Conservation (phyloP, 2,329 filamentous ascomycete species). For the Pseudopithomyces chartarum region DNA sequence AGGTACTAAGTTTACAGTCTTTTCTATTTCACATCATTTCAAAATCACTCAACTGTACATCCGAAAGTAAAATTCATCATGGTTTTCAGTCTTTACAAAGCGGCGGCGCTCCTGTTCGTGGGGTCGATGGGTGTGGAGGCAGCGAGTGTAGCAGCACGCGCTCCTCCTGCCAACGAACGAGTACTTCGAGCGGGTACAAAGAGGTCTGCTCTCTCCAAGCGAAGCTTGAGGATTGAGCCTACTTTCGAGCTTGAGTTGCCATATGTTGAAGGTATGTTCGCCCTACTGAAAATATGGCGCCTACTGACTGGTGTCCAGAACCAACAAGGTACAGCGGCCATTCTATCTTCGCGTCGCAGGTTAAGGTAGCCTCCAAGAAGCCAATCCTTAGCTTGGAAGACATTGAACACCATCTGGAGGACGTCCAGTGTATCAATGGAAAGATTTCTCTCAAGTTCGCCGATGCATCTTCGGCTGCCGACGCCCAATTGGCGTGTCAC, state of each 20-base stretch:
- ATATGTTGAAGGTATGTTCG: slow-evolving; percentile 40
- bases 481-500: slow-evolving; percentile 31
- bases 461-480: slow-evolving; percentile 26
- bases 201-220: slow-evolving; percentile 27
- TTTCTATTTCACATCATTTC: neutral
- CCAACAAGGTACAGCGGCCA: slow-evolving; percentile 29
- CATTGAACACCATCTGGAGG: slow-evolving; percentile 39
- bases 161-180: slow-evolving; percentile 19
- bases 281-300: neutral
- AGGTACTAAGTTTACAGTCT: slow-evolving; percentile 4
- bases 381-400: slow-evolving; percentile 44
- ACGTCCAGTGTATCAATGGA: slow-evolving; percentile 32
- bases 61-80: slow-evolving; percentile 1
- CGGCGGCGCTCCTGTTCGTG: slow-evolving; percentile 18
- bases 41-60: neutral
- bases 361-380: slow-evolving; percentile 37
- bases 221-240: slow-evolving; percentile 31
- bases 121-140: slow-evolving; percentile 20
- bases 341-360: slow-evolving; percentile 41
- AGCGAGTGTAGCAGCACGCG: slow-evolving; percentile 3
- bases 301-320: slow-evolving; percentile 16
- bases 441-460: slow-evolving; percentile 38
- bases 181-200: slow-evolving; percentile 40
- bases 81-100: slow-evolving; percentile 12
- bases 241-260: slow-evolving; percentile 34